Evolutionary conservation across 2,329 filamentous ascomycete species (phyloP), one percentile per base, ranked within the genome.

Genomic region (Knufia fluminis): DNA sequence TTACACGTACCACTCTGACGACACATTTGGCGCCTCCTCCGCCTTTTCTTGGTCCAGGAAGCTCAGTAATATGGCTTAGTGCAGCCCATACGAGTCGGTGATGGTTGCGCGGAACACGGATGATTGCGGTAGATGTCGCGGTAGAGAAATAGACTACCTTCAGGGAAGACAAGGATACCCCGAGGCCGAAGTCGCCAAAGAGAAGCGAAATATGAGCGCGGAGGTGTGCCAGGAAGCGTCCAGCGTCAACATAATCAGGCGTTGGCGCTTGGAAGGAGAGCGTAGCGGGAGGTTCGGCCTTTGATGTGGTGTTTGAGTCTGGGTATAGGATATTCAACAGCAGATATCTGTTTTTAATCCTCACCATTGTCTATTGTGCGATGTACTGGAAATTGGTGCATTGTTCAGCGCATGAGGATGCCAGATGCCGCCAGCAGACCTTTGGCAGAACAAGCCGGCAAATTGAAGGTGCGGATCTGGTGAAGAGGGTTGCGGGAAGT

Each of bases 311-410:
- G 9, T 26, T 40, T 17, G 3, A 17, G 10, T 78, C 71, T 0
- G 90, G 88, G 61, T 96, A 96, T 41, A 97, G 75, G 57, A 97
- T 89, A 64, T 94, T 87, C 54, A 97, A 80, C n/a, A 97, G 80
- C 16, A 98, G 78, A 66, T 98, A 98, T 61, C 92, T 83, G 68
- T 95, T 85, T 69, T 98, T 98, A 59, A 97, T 80, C 63, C 92
- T 87, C 52, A 98, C 92, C 92, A 98, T 96, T 3, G 24, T 40
- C n/a, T 6, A 7, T n/a, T n/a, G 7, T 36, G 10, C 26, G 26
- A 28, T 12, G 12, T 28, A 12, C 26, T 28, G 6, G 26, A 28
- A 6, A 28, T 28, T 6, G 6, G 26, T 28, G 6, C 6, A 6
- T 6, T 12, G 26, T 12, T 28, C 12, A 28, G 26, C 26, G 12